A percentile compares a stretch with the other conserved stretches of the same genome.
Evolutionary conservation across 257 asterid species (phyloP).

Genomic region (Plantago major): DNA sequence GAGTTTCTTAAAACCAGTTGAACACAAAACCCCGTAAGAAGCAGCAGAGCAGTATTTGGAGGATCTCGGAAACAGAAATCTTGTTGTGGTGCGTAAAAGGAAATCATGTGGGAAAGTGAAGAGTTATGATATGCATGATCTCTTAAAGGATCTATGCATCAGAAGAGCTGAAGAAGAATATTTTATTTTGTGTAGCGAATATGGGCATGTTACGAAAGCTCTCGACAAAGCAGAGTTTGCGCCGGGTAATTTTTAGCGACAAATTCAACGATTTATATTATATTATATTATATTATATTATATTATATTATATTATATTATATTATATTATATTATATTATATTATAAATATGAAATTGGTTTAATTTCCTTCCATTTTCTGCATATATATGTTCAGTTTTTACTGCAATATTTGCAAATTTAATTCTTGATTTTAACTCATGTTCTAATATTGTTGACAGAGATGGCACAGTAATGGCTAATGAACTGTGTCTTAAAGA

Average conservation of each 20-base stretch:
- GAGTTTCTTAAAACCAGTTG: slow-evolving; percentile 15
- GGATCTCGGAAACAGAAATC: slow-evolving; percentile 19
- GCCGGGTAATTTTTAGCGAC: background rate
- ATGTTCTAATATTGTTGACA: no score
- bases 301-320: no score
- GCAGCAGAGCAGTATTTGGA: slow-evolving; percentile 15
- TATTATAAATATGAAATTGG: no score
- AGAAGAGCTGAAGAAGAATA: slow-evolving; percentile 13
- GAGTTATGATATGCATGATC: slow-evolving; percentile 21
- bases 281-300: no score
- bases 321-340: no score
- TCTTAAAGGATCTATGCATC: slow-evolving; percentile 19
- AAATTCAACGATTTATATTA: no score
- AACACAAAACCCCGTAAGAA: slow-evolving; percentile 15
- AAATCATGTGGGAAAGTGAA: slow-evolving; percentile 16
- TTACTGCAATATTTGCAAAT: no score
- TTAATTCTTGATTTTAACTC: no score
- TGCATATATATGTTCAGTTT: no score
- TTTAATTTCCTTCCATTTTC: no score
- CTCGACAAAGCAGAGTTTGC: background rate
- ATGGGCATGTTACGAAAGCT: background rate
- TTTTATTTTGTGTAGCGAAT: slow-evolving; percentile 2
- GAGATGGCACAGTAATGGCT: no score
- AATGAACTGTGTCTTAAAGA: no score
- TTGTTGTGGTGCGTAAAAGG: background rate